Conservation (phyloP, 1,284 basidiomycete genomes). For the Termitomyces sp. region DNA sequence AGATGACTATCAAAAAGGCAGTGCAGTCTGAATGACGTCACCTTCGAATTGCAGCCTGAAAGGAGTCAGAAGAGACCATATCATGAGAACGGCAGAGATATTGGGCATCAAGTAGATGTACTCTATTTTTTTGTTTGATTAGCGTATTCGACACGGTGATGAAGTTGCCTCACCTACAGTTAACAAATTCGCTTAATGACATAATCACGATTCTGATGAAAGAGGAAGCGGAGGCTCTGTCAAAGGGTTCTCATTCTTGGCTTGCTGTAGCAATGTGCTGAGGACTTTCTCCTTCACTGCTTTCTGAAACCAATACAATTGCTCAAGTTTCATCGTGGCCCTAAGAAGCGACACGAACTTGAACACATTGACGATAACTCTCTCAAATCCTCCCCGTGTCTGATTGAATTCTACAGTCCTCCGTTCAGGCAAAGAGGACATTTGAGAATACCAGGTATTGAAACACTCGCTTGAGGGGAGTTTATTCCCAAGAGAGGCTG, state of each 20-base stretch:
- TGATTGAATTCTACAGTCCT: conserved; percentile 79
- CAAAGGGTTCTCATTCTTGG: conserved; percentile 77
- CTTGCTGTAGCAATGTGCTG: conserved; percentile 70
- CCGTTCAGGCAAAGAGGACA: too few species aligned
- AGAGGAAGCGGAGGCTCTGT: conserved; percentile 40
- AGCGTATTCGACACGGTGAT: not conserved
- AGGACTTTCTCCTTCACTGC: conserved; percentile 79
- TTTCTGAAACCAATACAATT: conserved; percentile 40
- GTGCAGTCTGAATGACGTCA: not conserved
- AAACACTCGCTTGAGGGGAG: conserved; percentile 90
- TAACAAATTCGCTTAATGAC: not conserved
- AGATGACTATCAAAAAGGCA: too few species aligned
- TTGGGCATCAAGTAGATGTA: not conserved
- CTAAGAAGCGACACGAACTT: conserved; percentile 29
- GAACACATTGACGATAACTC: conserved; percentile 77
- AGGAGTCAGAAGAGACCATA: not conserved
- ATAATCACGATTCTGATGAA: conserved; percentile 8
- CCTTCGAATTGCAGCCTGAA: not conserved
- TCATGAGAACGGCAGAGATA: not conserved
- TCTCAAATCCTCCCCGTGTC: conserved; percentile 80
- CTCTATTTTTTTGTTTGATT: not conserved
- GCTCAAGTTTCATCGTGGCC: not conserved
- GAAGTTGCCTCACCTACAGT: not conserved
- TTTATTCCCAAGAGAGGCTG: conserved; percentile 77
- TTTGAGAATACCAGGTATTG: too few species aligned